Percentiles rank a stretch among this genome's conserved stretches.
These are phyloP conservation scores for Penicillium sp. DNA, from an alignment of 2,329 filamentous ascomycete genomes.

Conservation along the genomic window DNA sequence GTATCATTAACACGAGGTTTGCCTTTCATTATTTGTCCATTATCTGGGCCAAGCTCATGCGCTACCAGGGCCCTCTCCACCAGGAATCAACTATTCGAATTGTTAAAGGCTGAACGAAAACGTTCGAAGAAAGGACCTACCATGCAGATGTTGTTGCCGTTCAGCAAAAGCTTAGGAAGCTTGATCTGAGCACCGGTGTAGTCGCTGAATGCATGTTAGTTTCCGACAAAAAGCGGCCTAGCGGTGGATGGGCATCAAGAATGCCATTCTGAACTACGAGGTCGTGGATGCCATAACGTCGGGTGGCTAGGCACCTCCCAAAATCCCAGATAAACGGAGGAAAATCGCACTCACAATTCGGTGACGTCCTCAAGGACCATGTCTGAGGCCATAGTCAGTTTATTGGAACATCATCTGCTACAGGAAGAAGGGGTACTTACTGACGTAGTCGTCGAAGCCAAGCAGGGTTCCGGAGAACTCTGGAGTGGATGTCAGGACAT, in stretches of 20 bases:
- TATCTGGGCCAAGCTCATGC: slow-evolving; percentile 20
- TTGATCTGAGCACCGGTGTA: slow-evolving; percentile 86
- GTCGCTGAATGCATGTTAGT: slow-evolving; percentile 62
- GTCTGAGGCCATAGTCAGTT: slow-evolving; percentile 57
- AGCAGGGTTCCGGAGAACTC: slow-evolving; percentile 94
- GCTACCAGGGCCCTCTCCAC: slow-evolving; percentile 67
- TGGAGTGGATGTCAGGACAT: slow-evolving; percentile 43
- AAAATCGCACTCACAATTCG: slow-evolving; percentile 70
- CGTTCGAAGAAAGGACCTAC: slow-evolving; percentile 53
- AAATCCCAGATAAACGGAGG: not conserved
- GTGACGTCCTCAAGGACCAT: slow-evolving; percentile 98
- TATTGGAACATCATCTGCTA: slow-evolving; percentile 17
- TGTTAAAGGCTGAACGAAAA: slow-evolving; percentile 4
- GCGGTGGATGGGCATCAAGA: not conserved
- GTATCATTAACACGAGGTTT: slow-evolving; percentile 28
- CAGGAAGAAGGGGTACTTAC: slow-evolving; percentile 62
- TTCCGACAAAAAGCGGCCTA: no score
- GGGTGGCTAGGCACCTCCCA: not conserved
- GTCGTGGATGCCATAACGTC: not conserved
- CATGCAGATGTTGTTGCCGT: slow-evolving; percentile 99
- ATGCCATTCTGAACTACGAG: not conserved
- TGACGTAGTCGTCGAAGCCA: slow-evolving; percentile 99
- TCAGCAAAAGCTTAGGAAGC: slow-evolving; percentile 90
- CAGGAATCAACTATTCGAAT: slow-evolving; percentile 67
- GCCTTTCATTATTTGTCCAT: slow-evolving; percentile 18